phyloP scores from a whole-genome alignment of 352 stramenopile species.

The Phytophthora palmivora region DNA sequence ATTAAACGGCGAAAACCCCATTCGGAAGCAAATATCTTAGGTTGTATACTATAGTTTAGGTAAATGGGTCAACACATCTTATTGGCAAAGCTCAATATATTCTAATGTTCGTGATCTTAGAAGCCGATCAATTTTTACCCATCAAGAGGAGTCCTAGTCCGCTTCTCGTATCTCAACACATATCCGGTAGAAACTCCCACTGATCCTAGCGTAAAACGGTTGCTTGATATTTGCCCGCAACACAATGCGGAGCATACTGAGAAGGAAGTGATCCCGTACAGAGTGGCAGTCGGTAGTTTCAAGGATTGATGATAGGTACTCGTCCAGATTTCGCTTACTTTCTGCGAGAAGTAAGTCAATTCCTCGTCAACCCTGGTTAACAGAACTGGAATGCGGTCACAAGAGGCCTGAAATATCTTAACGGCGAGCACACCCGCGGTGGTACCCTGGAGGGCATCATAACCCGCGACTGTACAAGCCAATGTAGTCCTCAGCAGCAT shows the following conservation, averaged over 20 bases:
- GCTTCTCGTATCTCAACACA: not conserved
- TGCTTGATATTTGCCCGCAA: not conserved
- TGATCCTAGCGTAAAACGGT: not conserved
- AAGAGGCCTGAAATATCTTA: conserved; percentile 4
- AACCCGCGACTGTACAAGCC: not conserved
- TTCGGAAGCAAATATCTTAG: too few relatives aligned
- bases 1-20: too few relatives aligned
- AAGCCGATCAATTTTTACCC: too few relatives aligned
- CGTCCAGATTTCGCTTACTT: not conserved
- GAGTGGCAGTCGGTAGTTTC: too few relatives aligned
- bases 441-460: conserved; percentile 3
- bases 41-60: too few relatives aligned
- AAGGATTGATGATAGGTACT: conserved; percentile 9
- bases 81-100: too few relatives aligned
- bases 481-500: not conserved
- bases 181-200: not conserved
- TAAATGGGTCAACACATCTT: too few relatives aligned
- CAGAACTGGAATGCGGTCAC: conserved; percentile 1
- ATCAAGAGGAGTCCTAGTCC: too few relatives aligned
- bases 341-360: conserved; percentile 1
- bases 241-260: too few relatives aligned
- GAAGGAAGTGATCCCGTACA: not conserved
- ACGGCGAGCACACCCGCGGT: conserved; percentile 19
- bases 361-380: not conserved
- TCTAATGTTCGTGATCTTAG: too few relatives aligned